phyloP scores from a whole-genome alignment of 768 basidiomycete species.

The Clavulina sp. region DNA sequence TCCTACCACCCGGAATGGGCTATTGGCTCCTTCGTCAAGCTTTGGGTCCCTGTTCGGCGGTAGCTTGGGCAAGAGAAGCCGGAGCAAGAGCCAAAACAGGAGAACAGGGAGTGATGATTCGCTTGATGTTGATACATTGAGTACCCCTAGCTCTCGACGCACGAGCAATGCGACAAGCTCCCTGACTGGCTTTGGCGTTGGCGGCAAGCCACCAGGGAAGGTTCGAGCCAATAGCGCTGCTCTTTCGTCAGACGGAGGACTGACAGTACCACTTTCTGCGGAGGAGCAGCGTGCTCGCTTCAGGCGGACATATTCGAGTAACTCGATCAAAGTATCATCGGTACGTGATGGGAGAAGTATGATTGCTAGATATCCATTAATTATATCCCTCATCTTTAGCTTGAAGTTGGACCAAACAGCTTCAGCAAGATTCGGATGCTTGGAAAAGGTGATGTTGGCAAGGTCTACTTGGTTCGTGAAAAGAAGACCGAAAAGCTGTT shows the following conservation, averaged over 20 bases:
- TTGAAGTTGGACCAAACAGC: slow-evolving; percentile 85
- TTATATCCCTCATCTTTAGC: slow-evolving; percentile 26
- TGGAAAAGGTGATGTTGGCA: slow-evolving; percentile 97
- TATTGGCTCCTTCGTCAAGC: slow-evolving; percentile 54
- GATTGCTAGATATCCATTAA: not conserved
- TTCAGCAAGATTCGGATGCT: slow-evolving; percentile 95
- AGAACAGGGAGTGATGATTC: not conserved
- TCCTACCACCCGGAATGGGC: slow-evolving; percentile 51
- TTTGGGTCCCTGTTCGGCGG: slow-evolving; percentile 32
- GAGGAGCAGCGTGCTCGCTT: slow-evolving; percentile 41
- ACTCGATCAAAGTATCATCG: slow-evolving; percentile 86
- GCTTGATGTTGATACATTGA: too few relatives aligned
- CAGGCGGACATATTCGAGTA: slow-evolving; percentile 88
- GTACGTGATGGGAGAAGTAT: slow-evolving; percentile 27
- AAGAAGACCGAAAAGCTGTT: slow-evolving; percentile 93
- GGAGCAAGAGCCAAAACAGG: slow-evolving; percentile 11
- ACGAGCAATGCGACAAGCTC: too few relatives aligned
- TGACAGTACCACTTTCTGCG: slow-evolving; percentile 24
- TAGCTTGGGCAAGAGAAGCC: slow-evolving; percentile 9
- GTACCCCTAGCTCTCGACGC: too few relatives aligned
- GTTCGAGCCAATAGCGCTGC: not conserved
- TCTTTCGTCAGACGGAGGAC: slow-evolving; percentile 11
- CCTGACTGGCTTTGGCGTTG: not conserved
- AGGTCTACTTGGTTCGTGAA: slow-evolving; percentile 94
- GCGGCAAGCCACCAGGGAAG: not conserved